Percentiles rank a stretch among this genome's conserved stretches.
These are phyloP conservation scores for Leccinum obscurum DNA, from an alignment of 768 basidiomycete species.

Conservation along the genomic window DNA sequence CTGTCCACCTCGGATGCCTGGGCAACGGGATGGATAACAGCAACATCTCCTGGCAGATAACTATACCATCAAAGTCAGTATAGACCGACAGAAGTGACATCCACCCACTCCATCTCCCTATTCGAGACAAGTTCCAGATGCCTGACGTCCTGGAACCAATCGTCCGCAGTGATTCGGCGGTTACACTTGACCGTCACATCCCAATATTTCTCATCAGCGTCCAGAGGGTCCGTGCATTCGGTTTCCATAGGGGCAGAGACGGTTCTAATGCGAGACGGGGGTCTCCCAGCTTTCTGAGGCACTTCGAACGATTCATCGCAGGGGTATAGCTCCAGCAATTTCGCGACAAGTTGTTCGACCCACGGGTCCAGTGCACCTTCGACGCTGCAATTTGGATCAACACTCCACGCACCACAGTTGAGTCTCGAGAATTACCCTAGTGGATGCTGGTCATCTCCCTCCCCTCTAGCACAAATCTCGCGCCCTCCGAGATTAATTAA, in stretches of 20 bases:
- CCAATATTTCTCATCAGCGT: slow-evolving; percentile 41
- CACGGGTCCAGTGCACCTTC: slow-evolving; percentile 75
- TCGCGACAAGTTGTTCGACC: slow-evolving; percentile 50
- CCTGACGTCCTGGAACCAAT: slow-evolving; percentile 95
- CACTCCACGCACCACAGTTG: background rate
- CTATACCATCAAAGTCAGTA: slow-evolving; percentile 38
- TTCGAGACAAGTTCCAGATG: slow-evolving; percentile 80
- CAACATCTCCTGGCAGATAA: slow-evolving; percentile 79
- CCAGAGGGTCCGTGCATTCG: slow-evolving; percentile 32
- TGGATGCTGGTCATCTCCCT: slow-evolving; percentile 85
- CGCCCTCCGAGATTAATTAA: slow-evolving; percentile 65
- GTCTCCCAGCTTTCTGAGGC: slow-evolving; percentile 10
- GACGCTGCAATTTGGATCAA: slow-evolving; percentile 43
- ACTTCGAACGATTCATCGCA: slow-evolving; percentile 41
- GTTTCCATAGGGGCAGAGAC: slow-evolving; percentile 17
- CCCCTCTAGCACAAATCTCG: slow-evolving; percentile 67
- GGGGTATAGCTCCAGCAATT: slow-evolving; percentile 52
- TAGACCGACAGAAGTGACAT: slow-evolving; percentile 1
- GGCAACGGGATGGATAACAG: slow-evolving; percentile 73
- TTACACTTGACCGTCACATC: slow-evolving; percentile 60
- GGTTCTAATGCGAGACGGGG: slow-evolving; percentile 33
- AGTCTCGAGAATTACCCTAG: slow-evolving; percentile 56
- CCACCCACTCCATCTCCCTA: slow-evolving; percentile 56
- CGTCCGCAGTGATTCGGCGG: slow-evolving; percentile 67
- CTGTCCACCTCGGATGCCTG: slow-evolving; percentile 61